Conservation (phyloP, 305 asterid species). For the Striga hermonthica region DNA sequence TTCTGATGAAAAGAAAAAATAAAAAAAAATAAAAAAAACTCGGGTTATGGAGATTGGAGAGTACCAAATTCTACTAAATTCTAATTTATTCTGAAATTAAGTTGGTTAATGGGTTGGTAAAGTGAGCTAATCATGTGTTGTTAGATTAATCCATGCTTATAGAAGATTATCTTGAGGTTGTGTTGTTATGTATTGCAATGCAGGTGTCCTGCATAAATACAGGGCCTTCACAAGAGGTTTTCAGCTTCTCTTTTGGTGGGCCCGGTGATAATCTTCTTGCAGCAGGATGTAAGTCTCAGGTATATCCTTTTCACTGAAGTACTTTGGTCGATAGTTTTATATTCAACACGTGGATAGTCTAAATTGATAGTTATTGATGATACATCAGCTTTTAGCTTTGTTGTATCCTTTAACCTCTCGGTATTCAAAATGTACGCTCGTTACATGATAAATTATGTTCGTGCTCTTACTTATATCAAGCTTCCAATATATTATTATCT, state of each 20-base stretch:
- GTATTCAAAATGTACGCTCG: too few relatives aligned
- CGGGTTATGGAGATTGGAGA: too few relatives aligned
- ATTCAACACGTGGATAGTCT: too few relatives aligned
- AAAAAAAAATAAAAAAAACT: too few relatives aligned
- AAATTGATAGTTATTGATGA: too few relatives aligned
- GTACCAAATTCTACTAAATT: not conserved
- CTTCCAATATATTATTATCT: too few relatives aligned
- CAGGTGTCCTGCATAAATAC: constrained; percentile 68
- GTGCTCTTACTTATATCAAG: too few relatives aligned
- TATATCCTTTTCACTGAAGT: constrained; percentile 10
- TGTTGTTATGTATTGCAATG: constrained; percentile 24
- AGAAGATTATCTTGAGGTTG: constrained; percentile 3
- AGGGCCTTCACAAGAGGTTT: constrained; percentile 68
- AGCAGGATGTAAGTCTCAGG: constrained; percentile 79
- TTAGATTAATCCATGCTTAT: not conserved
- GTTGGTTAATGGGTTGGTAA: not conserved
- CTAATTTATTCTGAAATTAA: not conserved
- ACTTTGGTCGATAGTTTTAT: too few relatives aligned
- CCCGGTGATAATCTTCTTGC: constrained; percentile 73
- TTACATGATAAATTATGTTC: too few relatives aligned
- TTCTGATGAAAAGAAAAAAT: not conserved
- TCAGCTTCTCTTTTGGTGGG: constrained; percentile 93
- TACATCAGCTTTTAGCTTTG: too few relatives aligned
- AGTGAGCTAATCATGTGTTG: not conserved
- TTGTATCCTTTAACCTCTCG: too few relatives aligned